Conservation (phyloP, 164 flowering plant species). For the Platanus orientalis region DNA sequence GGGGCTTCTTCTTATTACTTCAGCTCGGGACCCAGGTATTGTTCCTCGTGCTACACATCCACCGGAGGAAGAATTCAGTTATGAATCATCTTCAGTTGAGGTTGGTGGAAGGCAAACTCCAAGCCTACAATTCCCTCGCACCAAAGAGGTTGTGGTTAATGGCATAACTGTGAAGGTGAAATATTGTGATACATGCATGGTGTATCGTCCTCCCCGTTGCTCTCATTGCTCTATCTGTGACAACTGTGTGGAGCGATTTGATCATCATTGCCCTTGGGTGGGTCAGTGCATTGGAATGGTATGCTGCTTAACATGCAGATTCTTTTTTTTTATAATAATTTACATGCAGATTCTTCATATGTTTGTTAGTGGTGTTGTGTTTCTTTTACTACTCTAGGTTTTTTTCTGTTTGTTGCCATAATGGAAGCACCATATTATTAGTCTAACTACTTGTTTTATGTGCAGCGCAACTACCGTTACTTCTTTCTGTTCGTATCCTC, state of each 20-base stretch:
- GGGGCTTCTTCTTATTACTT: conserved; percentile 66
- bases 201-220: conserved; percentile 95
- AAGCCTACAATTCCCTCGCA: conserved; percentile 63
- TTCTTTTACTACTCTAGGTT: not conserved
- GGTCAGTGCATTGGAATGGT: conserved; percentile 97
- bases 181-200: conserved; percentile 95
- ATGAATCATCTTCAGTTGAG: conserved; percentile 55
- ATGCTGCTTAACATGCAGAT: conserved; percentile 19
- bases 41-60: conserved; percentile 86
- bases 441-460: conserved; percentile 12
- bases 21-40: conserved; percentile 84
- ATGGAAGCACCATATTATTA: not conserved
- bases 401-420: not conserved
- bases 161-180: conserved; percentile 72
- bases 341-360: too few relatives aligned
- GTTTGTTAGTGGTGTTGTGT: too few relatives aligned
- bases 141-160: conserved; percentile 76
- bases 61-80: conserved; percentile 78
- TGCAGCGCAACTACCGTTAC: conserved; percentile 96
- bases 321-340: too few relatives aligned
- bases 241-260: conserved; percentile 93
- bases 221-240: conserved; percentile 93
- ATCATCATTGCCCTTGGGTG: conserved; percentile 99
- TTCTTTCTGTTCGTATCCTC: conserved; percentile 91
- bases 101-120: conserved; percentile 76